Evolutionary conservation across 495 filamentous ascomycete species (phyloP).

Genomic region (Penicillium pancosmium): DNA sequence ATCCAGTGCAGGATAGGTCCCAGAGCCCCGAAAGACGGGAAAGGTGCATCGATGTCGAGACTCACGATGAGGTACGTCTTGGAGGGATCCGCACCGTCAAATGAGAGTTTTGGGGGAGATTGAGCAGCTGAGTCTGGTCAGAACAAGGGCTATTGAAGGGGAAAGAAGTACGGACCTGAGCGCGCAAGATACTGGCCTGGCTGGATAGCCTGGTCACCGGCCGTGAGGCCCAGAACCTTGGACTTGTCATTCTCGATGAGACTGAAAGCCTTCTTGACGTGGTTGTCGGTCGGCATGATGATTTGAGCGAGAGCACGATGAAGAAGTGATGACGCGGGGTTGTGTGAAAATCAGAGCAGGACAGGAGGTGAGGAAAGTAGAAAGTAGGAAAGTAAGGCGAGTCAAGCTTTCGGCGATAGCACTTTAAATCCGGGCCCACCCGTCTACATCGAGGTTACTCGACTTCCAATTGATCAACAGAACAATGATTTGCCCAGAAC

Average conservation of each 20-base stretch:
- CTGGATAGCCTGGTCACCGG: conserved; percentile 32
- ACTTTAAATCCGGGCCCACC: not conserved
- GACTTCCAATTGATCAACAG: no score
- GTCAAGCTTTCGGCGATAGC: conserved; percentile 2
- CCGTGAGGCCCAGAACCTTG: conserved; percentile 35
- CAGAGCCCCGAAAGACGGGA: conserved; percentile 44
- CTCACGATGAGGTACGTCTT: conserved; percentile 49
- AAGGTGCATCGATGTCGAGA: conserved; percentile 57
- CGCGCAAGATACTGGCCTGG: conserved; percentile 37
- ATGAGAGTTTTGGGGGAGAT: conserved; percentile 29
- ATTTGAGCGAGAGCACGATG: not conserved
- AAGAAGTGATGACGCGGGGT: not conserved
- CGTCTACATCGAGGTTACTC: no score
- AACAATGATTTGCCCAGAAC: no score
- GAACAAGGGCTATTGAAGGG: not conserved
- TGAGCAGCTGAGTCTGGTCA: conserved; percentile 32
- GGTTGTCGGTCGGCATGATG: conserved; percentile 36
- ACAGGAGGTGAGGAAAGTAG: not conserved
- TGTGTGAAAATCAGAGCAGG: not conserved
- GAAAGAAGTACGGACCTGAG: conserved; percentile 22
- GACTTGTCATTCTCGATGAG: conserved; percentile 38
- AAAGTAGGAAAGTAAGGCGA: not conserved
- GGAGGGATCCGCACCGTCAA: conserved; percentile 20
- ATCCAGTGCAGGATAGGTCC: conserved; percentile 54
- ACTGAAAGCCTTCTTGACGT: conserved; percentile 30